Evolutionary conservation across 345 rosid species (phyloP), one percentile per base, ranked within the genome.

Genomic region (Eucalyptus regnans): DNA sequence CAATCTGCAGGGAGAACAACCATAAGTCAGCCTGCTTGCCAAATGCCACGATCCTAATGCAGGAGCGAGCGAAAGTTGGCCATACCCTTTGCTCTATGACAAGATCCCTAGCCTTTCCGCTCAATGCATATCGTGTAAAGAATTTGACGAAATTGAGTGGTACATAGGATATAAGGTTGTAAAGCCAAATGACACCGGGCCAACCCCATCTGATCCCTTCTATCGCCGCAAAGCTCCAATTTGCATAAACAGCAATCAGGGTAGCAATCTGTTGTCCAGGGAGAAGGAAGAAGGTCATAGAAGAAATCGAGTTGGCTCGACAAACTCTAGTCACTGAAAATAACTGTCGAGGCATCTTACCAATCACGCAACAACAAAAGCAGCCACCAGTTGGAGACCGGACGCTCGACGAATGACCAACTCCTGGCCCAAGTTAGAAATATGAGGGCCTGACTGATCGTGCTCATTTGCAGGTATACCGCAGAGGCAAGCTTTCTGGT

Each of bases 371-470:
- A 56, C 58, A 25, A 88, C 76, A 48, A 88, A 88, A 49, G 89
- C 87, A 15, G 68, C 29, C 23, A 17, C 89, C 31, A 81, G 71
- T 3, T 44, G 87, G 86, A 88, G 89, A 27, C 58, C 23, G 5
- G 89, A 27, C 89, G 87, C 71, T 81, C 79, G 25, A 58, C 79
- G 18, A 64, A 88, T 16, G 89, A 88, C 87, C 87, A 56, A 58
- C 89, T 83, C 54, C 87, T 58, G 12, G 87, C 80, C 60, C 87
- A 71, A 29, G 87, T 94, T 51, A 95, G 94, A 66, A 93, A 93
- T 90, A 94, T 93, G 58, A 95, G 97, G 86, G 96, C 96, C 91
- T 95, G 96, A 87, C 96, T 94, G 83, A 93, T 93, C 27, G 93
- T 93, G 91, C 96, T 93, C 84, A 91, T 93, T 93, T 94, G 96